These are phyloP conservation scores for Psidium friedrichsthalianum DNA, from an alignment of 345 rosid genomes.

Conservation along the genomic window DNA sequence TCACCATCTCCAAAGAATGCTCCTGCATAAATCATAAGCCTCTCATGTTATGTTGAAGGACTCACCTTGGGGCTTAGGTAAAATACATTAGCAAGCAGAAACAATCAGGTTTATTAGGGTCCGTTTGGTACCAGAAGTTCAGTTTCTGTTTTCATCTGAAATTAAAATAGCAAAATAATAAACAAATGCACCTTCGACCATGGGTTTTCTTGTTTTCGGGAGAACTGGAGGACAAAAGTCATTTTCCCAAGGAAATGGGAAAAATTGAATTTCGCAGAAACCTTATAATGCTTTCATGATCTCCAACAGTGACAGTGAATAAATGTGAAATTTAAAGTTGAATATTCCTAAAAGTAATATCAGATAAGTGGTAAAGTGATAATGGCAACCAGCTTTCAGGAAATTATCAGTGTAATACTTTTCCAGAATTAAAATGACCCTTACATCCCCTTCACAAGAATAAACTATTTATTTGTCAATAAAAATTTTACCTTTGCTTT, in stretches of 20 bases:
- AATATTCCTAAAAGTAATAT: not conserved
- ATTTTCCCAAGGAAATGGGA: not conserved
- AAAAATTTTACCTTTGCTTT: slow-evolving; percentile 63
- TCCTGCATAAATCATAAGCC: not conserved
- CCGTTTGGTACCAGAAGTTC: not conserved
- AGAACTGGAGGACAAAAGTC: not conserved
- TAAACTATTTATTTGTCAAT: not conserved
- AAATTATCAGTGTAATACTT: not conserved
- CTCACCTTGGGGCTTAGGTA: not conserved
- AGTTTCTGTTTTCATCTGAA: not conserved
- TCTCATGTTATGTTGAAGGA: not conserved
- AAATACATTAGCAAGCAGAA: not conserved
- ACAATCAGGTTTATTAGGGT: not conserved
- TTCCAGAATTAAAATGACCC: not conserved
- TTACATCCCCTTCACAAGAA: not conserved
- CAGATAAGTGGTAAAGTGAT: not conserved
- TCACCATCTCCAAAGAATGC: not conserved
- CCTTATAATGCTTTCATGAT: not conserved
- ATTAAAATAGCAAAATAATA: not conserved
- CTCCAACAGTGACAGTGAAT: not conserved
- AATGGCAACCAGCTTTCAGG: not conserved
- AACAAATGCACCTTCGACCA: not conserved
- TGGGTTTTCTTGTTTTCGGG: not conserved
- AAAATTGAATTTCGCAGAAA: not conserved
- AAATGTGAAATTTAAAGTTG: not conserved